Percentiles rank a stretch among this genome's conserved stretches.
These are phyloP conservation scores for Hypoxylon sp. DNA, from an alignment of 2,329 filamentous ascomycete species.

Conservation along the genomic window DNA sequence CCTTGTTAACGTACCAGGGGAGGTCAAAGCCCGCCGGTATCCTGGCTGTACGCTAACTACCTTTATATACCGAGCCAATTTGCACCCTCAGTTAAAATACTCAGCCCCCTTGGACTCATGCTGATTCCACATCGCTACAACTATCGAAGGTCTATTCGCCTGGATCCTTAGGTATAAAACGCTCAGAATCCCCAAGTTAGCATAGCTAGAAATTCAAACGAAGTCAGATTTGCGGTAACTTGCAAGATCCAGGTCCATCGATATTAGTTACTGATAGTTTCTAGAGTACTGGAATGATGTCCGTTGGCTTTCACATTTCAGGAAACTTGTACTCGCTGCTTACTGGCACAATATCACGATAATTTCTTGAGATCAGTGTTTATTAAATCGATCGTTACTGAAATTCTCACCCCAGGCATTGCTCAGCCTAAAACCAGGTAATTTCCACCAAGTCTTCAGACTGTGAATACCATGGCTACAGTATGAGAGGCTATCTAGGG, in stretches of 20 bases:
- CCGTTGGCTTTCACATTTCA: too few relatives aligned
- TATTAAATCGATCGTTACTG: too few relatives aligned
- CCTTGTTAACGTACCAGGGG: neutral
- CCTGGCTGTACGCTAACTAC: neutral
- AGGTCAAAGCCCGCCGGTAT: neutral
- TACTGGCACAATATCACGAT: too few relatives aligned
- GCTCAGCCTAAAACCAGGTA: too few relatives aligned
- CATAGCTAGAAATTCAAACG: neutral
- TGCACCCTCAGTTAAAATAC: neutral
- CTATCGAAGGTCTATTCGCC: neutral
- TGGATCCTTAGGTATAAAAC: neutral
- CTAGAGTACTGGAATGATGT: too few relatives aligned
- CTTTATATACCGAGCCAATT: neutral
- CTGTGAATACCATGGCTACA: too few relatives aligned
- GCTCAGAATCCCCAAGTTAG: neutral
- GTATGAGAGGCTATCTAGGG: too few relatives aligned
- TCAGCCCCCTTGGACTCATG: slow-evolving; percentile 1
- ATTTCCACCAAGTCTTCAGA: too few relatives aligned
- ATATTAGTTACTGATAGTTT: neutral
- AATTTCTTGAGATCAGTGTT: too few relatives aligned
- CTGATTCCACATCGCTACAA: neutral
- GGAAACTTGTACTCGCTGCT: too few relatives aligned
- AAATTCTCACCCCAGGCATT: too few relatives aligned
- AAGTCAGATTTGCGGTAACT: neutral
- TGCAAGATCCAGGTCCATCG: neutral